Percentiles rank a stretch among this genome's conserved stretches.
Evolutionary conservation across 176 grass and related monocot genomes (phyloP).

Genomic region (Carex scoparia): DNA sequence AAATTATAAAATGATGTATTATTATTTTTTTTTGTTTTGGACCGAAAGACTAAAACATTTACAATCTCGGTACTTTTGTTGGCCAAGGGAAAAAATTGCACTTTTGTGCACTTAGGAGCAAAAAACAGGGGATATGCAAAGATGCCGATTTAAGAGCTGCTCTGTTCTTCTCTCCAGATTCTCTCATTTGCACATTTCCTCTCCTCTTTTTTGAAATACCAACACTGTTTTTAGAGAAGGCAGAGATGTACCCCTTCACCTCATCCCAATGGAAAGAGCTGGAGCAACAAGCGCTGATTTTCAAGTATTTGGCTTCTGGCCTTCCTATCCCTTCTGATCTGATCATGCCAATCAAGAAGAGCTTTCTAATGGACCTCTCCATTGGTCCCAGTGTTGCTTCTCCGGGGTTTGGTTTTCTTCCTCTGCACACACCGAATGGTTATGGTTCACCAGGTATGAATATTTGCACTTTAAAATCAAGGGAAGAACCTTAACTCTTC

Average conservation of each 20-base stretch:
- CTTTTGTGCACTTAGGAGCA: neutral
- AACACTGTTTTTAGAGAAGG: slow-evolving; percentile 6
- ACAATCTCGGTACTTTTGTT: neutral
- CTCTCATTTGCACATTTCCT: slow-evolving; percentile 4
- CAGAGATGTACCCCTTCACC: slow-evolving; percentile 48
- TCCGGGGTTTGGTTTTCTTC: slow-evolving; percentile 2
- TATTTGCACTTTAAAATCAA: neutral
- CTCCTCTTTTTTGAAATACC: neutral
- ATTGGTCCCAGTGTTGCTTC: slow-evolving; percentile 9
- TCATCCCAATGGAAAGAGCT: slow-evolving; percentile 75
- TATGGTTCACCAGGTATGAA: slow-evolving; percentile 21
- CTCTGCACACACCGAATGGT: neutral
- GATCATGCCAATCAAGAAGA: slow-evolving; percentile 38
- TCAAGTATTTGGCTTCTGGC: slow-evolving; percentile 75
- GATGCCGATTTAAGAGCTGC: neutral
- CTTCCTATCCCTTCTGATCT: slow-evolving; percentile 76
- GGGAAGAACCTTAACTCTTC: neutral
- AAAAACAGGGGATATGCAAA: neutral
- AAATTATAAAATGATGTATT: neutral
- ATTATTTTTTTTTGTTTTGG: too few relatives aligned
- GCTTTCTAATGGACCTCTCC: slow-evolving; percentile 21
- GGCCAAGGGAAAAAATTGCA: neutral
- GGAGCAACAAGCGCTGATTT: slow-evolving; percentile 72
- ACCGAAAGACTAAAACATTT: neutral
- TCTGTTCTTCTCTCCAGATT: neutral